These are phyloP conservation scores for Dactylellina sp. DNA, from an alignment of 2,329 filamentous ascomycete species.

Conservation along the genomic window DNA sequence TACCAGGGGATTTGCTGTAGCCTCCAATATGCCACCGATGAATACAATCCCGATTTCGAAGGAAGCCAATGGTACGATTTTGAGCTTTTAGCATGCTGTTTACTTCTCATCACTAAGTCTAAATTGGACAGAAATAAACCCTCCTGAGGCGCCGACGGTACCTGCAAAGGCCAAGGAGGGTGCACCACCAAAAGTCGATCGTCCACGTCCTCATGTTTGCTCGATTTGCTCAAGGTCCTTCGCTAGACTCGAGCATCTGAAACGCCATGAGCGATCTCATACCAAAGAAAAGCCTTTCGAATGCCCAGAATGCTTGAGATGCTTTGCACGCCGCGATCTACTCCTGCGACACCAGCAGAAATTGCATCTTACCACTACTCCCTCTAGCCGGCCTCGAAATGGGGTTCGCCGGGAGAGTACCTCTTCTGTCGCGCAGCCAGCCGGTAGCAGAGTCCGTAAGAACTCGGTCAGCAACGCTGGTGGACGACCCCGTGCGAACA, in stretches of 20 bases:
- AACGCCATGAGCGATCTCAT: constrained; percentile 96
- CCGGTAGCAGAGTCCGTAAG: constrained; percentile 83
- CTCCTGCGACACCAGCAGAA: constrained; percentile 97
- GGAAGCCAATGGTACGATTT: constrained; percentile 53
- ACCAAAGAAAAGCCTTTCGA: constrained; percentile 99
- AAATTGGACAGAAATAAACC: constrained; percentile 42
- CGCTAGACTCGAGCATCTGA: constrained; percentile 92
- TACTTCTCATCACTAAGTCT: constrained; percentile 42
- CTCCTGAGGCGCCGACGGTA: constrained; percentile 35
- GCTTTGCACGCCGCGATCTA: constrained; percentile 92
- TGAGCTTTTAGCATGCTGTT: constrained; percentile 16
- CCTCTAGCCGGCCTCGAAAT: constrained; percentile 85
- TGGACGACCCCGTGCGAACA: constrained; percentile 86
- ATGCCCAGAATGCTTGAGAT: constrained; percentile 91
- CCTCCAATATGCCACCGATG: constrained; percentile 56
- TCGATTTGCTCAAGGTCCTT: constrained; percentile 91
- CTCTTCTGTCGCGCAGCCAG: constrained; percentile 75
- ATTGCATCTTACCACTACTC: constrained; percentile 90
- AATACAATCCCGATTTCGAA: constrained; percentile 50
- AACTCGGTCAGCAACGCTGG: constrained; percentile 80
- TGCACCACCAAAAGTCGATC: constrained; percentile 91
- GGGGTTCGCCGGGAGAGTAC: constrained; percentile 82
- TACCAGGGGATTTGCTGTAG: constrained; percentile 55
- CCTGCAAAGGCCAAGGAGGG: constrained; percentile 45
- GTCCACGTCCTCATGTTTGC: constrained; percentile 94